phyloP scores from a whole-genome alignment of 768 basidiomycete species.

The Boletus vinaceobasis region DNA sequence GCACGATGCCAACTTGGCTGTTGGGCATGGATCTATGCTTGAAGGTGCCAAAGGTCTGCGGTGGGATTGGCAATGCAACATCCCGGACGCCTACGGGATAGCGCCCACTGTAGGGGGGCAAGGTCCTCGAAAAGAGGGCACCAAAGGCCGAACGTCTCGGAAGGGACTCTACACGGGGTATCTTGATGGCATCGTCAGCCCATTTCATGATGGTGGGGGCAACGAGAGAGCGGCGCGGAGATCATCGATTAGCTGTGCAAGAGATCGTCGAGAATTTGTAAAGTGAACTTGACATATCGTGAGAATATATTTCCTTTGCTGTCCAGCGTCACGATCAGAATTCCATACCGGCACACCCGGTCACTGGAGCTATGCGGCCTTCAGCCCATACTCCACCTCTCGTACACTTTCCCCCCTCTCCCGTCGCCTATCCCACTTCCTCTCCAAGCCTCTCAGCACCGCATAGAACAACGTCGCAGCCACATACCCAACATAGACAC shows the following conservation, averaged over 20 bases:
- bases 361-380: neutral
- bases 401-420: neutral
- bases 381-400: slow-evolving; percentile 1
- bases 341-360: no score
- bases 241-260: neutral
- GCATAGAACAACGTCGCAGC: slow-evolving; percentile 32
- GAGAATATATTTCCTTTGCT: neutral
- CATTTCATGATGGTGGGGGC: neutral
- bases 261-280: neutral
- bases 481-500: slow-evolving; percentile 39
- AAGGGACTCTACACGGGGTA: neutral
- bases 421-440: slow-evolving; percentile 5
- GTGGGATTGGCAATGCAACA: slow-evolving; percentile 28
- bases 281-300: neutral
- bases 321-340: no score
- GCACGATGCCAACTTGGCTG: slow-evolving; percentile 23
- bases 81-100: slow-evolving; percentile 33
- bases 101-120: slow-evolving; percentile 30
- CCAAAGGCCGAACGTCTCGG: slow-evolving; percentile 7
- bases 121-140: slow-evolving; percentile 23
- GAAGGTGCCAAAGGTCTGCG: slow-evolving; percentile 26
- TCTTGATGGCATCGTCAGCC: neutral
- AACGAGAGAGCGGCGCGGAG: neutral
- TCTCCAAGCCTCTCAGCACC: slow-evolving; percentile 30
- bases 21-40: slow-evolving; percentile 21